phyloP scores from a whole-genome alignment of 169 alveolate genomes.

The Cryptosporidium bovis region DNA sequence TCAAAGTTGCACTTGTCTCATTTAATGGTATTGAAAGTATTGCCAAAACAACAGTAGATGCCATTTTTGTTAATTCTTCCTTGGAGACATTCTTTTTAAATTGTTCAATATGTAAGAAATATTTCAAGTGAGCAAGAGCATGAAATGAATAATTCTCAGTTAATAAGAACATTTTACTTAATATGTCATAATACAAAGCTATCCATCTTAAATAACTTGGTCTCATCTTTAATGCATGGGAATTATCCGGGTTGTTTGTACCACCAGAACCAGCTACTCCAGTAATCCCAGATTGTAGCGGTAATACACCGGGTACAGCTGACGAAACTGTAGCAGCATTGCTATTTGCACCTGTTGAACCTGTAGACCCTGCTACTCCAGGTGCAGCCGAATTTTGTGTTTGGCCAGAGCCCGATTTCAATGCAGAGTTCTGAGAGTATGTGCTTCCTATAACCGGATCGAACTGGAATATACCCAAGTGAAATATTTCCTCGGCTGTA shows the following conservation, averaged over 20 bases:
- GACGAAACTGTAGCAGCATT: neutral
- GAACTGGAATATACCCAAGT: constrained; percentile 77
- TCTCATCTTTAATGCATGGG: constrained; percentile 81
- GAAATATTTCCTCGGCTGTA: constrained; percentile 93
- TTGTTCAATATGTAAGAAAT: constrained; percentile 85
- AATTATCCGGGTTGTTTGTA: constrained; percentile 38
- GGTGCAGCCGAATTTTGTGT: neutral
- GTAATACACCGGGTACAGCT: neutral
- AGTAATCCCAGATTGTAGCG: neutral
- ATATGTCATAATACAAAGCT: constrained; percentile 90
- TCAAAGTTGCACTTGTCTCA: constrained; percentile 18
- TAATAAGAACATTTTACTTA: constrained; percentile 91
- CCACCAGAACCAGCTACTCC: neutral
- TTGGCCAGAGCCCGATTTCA: neutral
- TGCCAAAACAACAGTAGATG: constrained; percentile 88
- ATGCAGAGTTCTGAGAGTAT: neutral
- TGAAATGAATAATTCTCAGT: constrained; percentile 93
- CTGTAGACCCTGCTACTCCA: neutral
- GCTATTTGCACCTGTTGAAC: neutral
- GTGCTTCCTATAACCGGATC: constrained; percentile 58
- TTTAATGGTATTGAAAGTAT: constrained; percentile 83
- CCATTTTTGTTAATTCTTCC: constrained; percentile 82
- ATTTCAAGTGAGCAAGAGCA: constrained; percentile 89
- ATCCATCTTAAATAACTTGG: constrained; percentile 84
- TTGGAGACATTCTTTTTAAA: constrained; percentile 85